Base-by-base conservation (phyloP, 345 rosid genomes). In the Melaleuca alternifolia region DNA sequence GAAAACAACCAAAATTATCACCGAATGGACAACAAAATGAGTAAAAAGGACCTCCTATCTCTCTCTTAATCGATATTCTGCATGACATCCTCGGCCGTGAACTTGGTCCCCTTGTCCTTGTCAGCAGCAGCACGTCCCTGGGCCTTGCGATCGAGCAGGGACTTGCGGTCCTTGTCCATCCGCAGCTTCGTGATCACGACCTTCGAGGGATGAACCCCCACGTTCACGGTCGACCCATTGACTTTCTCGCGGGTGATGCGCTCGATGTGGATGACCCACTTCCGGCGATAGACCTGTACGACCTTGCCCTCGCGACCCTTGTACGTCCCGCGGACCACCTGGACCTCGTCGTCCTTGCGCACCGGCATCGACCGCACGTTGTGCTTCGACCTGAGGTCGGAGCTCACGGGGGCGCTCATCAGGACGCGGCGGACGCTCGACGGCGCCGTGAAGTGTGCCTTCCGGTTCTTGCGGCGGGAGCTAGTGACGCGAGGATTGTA, bases 201-300 rank as follows among this genome's bases (percentile, higher is more conserved):
- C 89, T 87, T 87, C 20, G 89, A 87, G 3, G 89, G 86, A 21
- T 84, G 53, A 11, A 87, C 30, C 51, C 89, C 89, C 26, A 87
- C 86, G 56, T 87, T 84, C 54, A 87, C 88, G 26, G 88, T 87
- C 57, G 88, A 87, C 0, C 88, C 88, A n/a, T 87, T 87, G 54
- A 87, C 88, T 77, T 87, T 87, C 88, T 87, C 88, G 18, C 88
- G 56, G 13, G 88, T 87, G 71, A 87, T 87, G 54, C 88, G 86
- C 86, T 87, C 88, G 77, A 87, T 57, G 88, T 87, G 88, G 88
- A 87, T 87, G 28, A 87, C 88, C 88, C 88, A 87, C 86, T 87
- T 87, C 50, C 86, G 83, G 20, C 88, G 83, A 20, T 87, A 87
- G 21, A 87, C 88, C 88, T 87, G 86, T 50, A 87, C 88, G 16